Conservation (phyloP, 371 early-diverging fungal genomes). For the Coemansia sp. region DNA sequence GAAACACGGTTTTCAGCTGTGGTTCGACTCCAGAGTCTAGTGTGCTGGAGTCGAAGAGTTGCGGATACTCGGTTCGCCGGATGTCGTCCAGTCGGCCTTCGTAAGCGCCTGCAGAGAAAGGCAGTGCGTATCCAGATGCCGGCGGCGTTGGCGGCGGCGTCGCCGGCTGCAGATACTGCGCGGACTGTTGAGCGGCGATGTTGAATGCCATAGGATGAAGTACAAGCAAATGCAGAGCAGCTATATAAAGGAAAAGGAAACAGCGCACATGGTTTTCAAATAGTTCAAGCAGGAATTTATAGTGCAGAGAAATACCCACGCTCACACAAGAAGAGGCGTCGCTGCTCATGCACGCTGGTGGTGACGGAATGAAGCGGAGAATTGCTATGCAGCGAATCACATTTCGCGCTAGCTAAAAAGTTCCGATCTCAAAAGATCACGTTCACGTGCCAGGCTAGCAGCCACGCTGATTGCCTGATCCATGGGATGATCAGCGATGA, state of each 20-base stretch:
- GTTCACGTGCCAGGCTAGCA: too few relatives aligned
- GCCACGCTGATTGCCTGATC: background rate
- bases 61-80: constrained; percentile 57
- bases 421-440: too few relatives aligned
- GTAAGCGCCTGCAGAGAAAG: constrained; percentile 44
- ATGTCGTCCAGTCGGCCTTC: constrained; percentile 52
- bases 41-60: constrained; percentile 38
- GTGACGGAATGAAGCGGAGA: constrained; percentile 1
- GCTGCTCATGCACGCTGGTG: constrained; percentile 5
- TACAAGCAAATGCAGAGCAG: too few relatives aligned
- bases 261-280: background rate
- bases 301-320: background rate
- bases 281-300: background rate
- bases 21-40: constrained; percentile 22
- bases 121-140: background rate
- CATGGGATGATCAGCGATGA: background rate
- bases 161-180: background rate
- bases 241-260: too few relatives aligned
- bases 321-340: background rate
- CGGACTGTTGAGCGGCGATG: background rate
- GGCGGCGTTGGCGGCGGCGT: constrained; percentile 10
- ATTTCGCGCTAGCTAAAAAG: too few relatives aligned
- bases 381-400: background rate
- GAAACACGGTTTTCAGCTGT: constrained; percentile 52
- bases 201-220: background rate